A percentile compares a stretch with the other conserved stretches of the same genome.
Evolutionary conservation across 306 rosid genomes (phyloP).

Genomic region (Myrica gale): DNA sequence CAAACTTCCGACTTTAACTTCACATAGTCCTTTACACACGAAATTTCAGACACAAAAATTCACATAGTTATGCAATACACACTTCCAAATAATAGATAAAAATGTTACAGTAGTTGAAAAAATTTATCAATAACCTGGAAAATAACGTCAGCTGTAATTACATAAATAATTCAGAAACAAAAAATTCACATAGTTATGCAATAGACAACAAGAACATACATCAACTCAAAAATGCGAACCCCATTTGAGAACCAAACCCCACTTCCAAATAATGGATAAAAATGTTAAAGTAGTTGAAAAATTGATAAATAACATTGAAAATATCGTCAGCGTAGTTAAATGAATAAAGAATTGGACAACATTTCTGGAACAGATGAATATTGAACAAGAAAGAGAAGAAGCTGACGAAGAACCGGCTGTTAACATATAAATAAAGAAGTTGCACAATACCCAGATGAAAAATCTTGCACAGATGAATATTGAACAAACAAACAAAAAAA

Average conservation of each 20-base stretch:
- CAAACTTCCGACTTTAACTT: not conserved
- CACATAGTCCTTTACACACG: not conserved
- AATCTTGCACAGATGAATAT: conserved; percentile 18
- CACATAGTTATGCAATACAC: not conserved
- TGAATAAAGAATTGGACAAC: no score
- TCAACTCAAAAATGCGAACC: not conserved
- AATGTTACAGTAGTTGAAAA: no score
- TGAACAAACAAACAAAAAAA: conserved; percentile 10
- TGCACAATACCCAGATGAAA: conserved; percentile 7
- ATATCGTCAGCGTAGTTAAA: not conserved
- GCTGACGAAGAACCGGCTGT: no score
- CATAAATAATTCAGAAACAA: not conserved
- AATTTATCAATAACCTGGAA: no score
- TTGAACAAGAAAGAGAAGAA: no score
- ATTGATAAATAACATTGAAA: not conserved
- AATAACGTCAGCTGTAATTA: no score
- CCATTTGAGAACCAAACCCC: not conserved
- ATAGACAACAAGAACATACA: not conserved
- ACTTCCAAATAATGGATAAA: not conserved
- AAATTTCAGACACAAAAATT: not conserved
- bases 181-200: not conserved
- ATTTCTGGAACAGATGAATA: no score
- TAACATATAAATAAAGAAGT: conserved; percentile 19
- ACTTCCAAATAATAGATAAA: not conserved
- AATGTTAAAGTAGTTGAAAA: conserved; percentile 8